Evolutionary conservation across 1,139 yeast genomes (phyloP), one percentile per base, ranked within the genome.

Genomic region (Nadsonia starkeyi-henricii): DNA sequence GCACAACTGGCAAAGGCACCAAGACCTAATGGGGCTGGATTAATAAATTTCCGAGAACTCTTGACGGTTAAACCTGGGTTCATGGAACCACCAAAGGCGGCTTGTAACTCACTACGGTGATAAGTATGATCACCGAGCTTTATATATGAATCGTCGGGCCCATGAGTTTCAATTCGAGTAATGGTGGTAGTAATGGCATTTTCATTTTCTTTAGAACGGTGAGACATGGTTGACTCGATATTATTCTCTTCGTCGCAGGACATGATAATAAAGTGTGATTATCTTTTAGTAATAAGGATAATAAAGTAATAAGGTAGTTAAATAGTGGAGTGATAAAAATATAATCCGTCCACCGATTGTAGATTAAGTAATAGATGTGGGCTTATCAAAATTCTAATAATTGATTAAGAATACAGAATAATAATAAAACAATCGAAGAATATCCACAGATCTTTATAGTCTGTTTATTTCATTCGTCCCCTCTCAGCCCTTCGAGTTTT

Each of bases 1-100:
- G 94, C 84, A 20, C 95, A 83, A 54, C 85, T 70, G 8, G 94
- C 94, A 62, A 86, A 85, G 3, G 85, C 93, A 47, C 78, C 74
- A 53, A 86, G 71, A n/a, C 95, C 96, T 50, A 86, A 70, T 1
- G 95, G 95, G 47, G 91, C 85, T 41, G 95, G 94, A 63, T 85
- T 85, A 51, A 82, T 95, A 62, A 85, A 79, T 62, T 79, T 74
- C 62, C 82, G 78, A 45, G 74, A 69, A 37, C 93, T 79, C 39
- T 82, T 77, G 30, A 79, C 76, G 23, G 76, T 60, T 51, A 72
- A 68, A 59, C 85, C 88, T 9, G 86, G 72, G 57, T 76, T 77
- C 61, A 79, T 55, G 30, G 75, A 69, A 73, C 89, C 89, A 57
- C 88, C 91, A 58, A 81, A 82, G 13, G 89, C 89, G 42, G 66